phyloP scores from a whole-genome alignment of 2,329 filamentous ascomycete species.

The Colletotrichum tropicicola region DNA sequence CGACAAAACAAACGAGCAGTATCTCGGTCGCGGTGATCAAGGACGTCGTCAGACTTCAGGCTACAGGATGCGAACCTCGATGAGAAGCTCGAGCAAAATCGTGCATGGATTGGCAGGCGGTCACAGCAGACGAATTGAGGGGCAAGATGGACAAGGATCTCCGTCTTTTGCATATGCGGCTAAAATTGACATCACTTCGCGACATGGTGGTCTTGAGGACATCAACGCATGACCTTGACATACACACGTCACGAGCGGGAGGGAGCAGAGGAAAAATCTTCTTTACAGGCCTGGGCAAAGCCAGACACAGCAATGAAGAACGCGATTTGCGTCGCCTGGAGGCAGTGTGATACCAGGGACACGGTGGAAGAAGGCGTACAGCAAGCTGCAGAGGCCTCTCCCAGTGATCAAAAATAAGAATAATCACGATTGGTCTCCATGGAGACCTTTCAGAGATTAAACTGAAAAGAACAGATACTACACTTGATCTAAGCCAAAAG shows the following conservation, averaged over 20 bases:
- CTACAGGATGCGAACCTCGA: neutral
- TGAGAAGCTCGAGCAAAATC: neutral
- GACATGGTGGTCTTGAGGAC: neutral
- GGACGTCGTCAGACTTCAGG: neutral
- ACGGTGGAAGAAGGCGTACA: slow-evolving; percentile 67
- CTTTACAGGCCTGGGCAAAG: slow-evolving; percentile 62
- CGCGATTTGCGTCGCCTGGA: slow-evolving; percentile 70
- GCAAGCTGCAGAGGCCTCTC: slow-evolving; percentile 71
- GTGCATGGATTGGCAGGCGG: neutral
- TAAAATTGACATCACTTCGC: neutral
- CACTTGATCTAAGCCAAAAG: slow-evolving; percentile 71
- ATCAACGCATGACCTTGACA: neutral
- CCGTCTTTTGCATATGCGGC: neutral
- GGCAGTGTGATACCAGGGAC: slow-evolving; percentile 78
- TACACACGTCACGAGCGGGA: too few species aligned
- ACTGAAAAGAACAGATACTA: slow-evolving; percentile 87
- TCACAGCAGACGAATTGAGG: neutral
- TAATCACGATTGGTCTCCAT: slow-evolving; percentile 74
- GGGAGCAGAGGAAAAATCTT: slow-evolving; percentile 46
- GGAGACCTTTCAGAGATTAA: slow-evolving; percentile 80
- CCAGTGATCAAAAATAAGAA: slow-evolving; percentile 72
- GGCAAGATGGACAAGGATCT: neutral
- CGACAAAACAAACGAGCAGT: neutral
- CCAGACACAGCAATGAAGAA: slow-evolving; percentile 67
- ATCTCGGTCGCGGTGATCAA: neutral